These are phyloP conservation scores for Phytophthora gonapodyides DNA, from an alignment of 352 stramenopile genomes.

Conservation along the genomic window DNA sequence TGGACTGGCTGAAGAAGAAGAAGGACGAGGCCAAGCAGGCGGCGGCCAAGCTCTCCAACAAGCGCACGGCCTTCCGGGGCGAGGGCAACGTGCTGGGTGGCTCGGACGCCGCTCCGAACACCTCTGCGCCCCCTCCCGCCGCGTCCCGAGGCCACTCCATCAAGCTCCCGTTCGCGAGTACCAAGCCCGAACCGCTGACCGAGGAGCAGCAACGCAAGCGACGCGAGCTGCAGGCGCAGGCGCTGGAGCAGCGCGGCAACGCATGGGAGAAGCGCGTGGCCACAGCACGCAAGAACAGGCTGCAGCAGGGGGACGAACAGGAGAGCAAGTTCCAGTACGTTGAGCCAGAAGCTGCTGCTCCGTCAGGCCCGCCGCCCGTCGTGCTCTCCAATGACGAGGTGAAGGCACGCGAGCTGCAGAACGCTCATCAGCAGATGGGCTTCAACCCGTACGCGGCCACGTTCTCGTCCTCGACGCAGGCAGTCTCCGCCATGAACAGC, in stretches of 20 bases:
- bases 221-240: slow-evolving; percentile 69
- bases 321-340: slow-evolving; percentile 46
- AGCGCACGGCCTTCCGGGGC: slow-evolving; percentile 62
- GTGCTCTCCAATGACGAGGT: slow-evolving; percentile 68
- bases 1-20: slow-evolving; percentile 87
- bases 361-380: slow-evolving; percentile 15
- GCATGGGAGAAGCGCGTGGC: slow-evolving; percentile 75
- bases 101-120: not conserved
- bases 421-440: slow-evolving; percentile 57
- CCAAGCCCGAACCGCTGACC: slow-evolving; percentile 44
- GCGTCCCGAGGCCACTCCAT: slow-evolving; percentile 24
- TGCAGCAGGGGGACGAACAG: slow-evolving; percentile 56
- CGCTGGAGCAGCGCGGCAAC: slow-evolving; percentile 58
- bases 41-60: slow-evolving; percentile 78
- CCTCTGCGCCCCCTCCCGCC: slow-evolving; percentile 13
- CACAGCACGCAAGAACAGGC: slow-evolving; percentile 52
- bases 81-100: slow-evolving; percentile 70
- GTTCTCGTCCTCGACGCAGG: slow-evolving; percentile 68
- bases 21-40: slow-evolving; percentile 75
- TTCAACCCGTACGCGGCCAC: slow-evolving; percentile 77
- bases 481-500: slow-evolving; percentile 55
- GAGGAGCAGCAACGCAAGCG: slow-evolving; percentile 61
- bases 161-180: slow-evolving; percentile 46
- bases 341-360: slow-evolving; percentile 19
- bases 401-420: slow-evolving; percentile 63